Evolutionary conservation across 106 monocot species (phyloP).

Genomic region (Phalaenopsis equestris): DNA sequence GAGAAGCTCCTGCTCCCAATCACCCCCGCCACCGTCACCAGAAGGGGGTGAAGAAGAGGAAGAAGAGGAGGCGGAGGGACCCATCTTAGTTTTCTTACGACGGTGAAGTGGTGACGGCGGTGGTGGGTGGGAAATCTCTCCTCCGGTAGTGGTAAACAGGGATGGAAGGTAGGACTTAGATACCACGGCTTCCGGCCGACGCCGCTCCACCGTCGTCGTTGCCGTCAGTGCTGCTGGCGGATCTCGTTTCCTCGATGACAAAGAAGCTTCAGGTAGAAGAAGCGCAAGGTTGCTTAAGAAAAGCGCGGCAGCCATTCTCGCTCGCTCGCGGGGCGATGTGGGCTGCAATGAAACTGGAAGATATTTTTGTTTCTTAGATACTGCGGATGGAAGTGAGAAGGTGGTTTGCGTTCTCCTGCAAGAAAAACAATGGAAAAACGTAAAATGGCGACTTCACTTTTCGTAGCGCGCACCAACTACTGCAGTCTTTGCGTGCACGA

Average conservation of each 20-base stretch:
- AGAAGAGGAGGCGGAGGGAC: background rate
- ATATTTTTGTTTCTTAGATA: background rate
- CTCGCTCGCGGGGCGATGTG: no score
- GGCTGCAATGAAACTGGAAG: background rate
- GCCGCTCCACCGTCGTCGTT: background rate
- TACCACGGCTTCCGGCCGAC: background rate
- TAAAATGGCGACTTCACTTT: no score
- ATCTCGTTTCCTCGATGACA: conserved; percentile 1
- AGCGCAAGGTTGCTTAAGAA: conserved; percentile 25
- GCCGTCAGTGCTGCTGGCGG: background rate
- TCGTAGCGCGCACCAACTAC: no score
- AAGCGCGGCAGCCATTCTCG: conserved; percentile 21
- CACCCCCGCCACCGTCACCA: conserved; percentile 14
- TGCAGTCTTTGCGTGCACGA: no score
- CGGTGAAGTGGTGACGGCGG: background rate
- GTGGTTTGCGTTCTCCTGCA: background rate
- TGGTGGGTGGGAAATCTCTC: background rate
- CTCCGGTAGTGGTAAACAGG: background rate
- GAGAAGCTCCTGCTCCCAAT: conserved; percentile 51
- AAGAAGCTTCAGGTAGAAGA: background rate
- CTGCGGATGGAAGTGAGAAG: no score
- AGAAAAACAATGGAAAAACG: background rate
- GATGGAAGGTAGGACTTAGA: background rate
- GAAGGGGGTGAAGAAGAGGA: background rate
- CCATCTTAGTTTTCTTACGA: conserved; percentile 8